Conservation (phyloP, 2,329 filamentous ascomycete species). For the Emergomyces pasteurianus region DNA sequence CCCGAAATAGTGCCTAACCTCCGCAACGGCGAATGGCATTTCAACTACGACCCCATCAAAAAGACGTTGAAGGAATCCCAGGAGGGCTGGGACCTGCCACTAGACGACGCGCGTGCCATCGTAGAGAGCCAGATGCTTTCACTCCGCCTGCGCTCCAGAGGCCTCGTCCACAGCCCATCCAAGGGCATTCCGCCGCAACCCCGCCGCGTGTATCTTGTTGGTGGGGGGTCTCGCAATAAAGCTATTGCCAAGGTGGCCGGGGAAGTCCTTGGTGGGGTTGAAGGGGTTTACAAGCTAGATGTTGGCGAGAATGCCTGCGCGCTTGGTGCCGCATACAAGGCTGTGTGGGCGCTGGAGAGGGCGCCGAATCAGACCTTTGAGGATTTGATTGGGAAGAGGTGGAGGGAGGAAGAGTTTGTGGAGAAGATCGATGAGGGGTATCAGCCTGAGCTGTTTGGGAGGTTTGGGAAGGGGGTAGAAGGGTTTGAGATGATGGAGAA, state of each 20-base stretch:
- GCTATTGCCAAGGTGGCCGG: constrained; percentile 78
- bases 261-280: constrained; percentile 74
- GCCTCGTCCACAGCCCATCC: constrained; percentile 52
- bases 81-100: constrained; percentile 42
- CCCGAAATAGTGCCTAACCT: constrained; percentile 95
- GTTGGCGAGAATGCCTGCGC: constrained; percentile 94
- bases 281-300: constrained; percentile 87
- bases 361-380: constrained; percentile 64
- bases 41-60: constrained; percentile 45
- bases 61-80: constrained; percentile 42
- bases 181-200: constrained; percentile 64
- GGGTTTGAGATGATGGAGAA: constrained; percentile 69
- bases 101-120: constrained; percentile 71
- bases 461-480: constrained; percentile 63
- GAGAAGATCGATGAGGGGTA: constrained; percentile 76
- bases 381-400: constrained; percentile 68
- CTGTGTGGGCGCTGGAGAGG: constrained; percentile 78
- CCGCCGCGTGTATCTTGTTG: constrained; percentile 82
- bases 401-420: constrained; percentile 75
- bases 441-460: constrained; percentile 57
- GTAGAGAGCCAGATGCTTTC: constrained; percentile 92
- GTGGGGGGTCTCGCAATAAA: constrained; percentile 78
- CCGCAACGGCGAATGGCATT: constrained; percentile 75
- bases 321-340: constrained; percentile 87
- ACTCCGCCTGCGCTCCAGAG: constrained; percentile 71